Evolutionary conservation across 352 stramenopile species (phyloP).

Genomic region (Phytophthora crassamura): DNA sequence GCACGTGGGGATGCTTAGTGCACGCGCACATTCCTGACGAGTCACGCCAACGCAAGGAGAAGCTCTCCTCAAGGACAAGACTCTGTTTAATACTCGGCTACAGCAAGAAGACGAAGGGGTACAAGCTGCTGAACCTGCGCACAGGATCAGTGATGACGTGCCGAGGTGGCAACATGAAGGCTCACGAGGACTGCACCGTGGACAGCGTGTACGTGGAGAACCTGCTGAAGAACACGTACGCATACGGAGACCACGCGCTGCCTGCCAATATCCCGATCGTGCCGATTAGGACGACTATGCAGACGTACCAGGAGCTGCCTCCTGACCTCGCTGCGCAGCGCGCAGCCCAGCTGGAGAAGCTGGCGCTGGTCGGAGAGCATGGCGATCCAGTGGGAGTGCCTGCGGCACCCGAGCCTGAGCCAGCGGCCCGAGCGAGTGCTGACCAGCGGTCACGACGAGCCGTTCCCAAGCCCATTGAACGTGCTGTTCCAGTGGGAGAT

Average conservation of each 20-base stretch:
- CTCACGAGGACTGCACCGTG: slow-evolving; percentile 2
- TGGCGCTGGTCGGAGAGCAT: background rate
- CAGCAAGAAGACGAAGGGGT: slow-evolving; percentile 2
- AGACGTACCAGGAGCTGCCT: background rate
- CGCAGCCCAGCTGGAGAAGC: slow-evolving; percentile 1
- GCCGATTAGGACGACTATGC: slow-evolving; percentile 8
- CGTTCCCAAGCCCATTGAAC: background rate
- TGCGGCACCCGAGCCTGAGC: too few species aligned
- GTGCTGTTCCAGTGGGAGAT: slow-evolving; percentile 3
- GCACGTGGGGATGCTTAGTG: slow-evolving; percentile 8
- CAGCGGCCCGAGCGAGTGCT: too few species aligned
- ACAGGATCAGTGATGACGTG: slow-evolving; percentile 3
- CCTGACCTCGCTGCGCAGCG: background rate
- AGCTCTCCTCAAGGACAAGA: slow-evolving; percentile 3
- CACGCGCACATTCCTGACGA: slow-evolving; percentile 9
- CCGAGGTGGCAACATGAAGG: slow-evolving; percentile 2
- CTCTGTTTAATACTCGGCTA: background rate
- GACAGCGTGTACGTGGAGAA: background rate
- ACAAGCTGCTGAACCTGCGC: slow-evolving; percentile 5
- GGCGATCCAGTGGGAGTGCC: too few species aligned
- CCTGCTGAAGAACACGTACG: too few species aligned
- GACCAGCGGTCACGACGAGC: too few species aligned
- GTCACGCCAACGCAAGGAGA: slow-evolving; percentile 4
- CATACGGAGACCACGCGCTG: background rate
- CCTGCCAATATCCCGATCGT: slow-evolving; percentile 2